Percentiles rank a stretch among this genome's conserved stretches.
Conservation (phyloP, 345 rosid genomes). For the Eucalyptus marginata region DNA sequence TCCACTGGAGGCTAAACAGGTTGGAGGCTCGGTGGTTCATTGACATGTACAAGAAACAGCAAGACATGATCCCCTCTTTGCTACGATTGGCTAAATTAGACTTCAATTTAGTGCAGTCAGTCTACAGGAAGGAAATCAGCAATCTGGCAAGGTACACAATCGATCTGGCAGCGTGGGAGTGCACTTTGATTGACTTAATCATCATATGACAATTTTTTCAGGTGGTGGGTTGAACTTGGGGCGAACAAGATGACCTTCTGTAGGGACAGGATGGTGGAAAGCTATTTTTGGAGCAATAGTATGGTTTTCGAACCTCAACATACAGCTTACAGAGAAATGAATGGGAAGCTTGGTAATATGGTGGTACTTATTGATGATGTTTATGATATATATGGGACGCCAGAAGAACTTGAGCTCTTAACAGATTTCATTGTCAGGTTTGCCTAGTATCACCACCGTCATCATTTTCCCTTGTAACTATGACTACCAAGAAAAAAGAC, state of each 20-base stretch:
- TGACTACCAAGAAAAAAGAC: background rate
- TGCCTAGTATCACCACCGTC: background rate
- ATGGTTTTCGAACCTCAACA: too few species aligned
- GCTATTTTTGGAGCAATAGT: background rate
- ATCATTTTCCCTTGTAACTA: background rate
- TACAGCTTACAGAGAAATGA: too few species aligned
- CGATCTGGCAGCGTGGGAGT: background rate
- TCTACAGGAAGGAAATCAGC: background rate
- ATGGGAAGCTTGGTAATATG: too few species aligned
- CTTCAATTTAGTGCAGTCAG: background rate
- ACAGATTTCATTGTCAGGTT: background rate
- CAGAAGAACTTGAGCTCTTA: background rate
- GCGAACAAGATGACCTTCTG: background rate
- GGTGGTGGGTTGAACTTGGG: conserved; percentile 10
- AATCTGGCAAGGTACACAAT: background rate
- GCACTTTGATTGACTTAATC: background rate
- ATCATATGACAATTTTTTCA: background rate
- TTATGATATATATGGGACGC: background rate
- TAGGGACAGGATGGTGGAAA: conserved; percentile 1
- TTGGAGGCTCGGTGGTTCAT: conserved; percentile 8
- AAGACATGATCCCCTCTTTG: background rate
- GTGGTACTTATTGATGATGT: background rate
- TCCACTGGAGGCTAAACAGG: background rate
- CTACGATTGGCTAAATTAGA: conserved; percentile 7
- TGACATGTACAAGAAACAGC: background rate